phyloP scores from a whole-genome alignment of 2,329 filamentous ascomycete species.

The Thelonectria discophora region DNA sequence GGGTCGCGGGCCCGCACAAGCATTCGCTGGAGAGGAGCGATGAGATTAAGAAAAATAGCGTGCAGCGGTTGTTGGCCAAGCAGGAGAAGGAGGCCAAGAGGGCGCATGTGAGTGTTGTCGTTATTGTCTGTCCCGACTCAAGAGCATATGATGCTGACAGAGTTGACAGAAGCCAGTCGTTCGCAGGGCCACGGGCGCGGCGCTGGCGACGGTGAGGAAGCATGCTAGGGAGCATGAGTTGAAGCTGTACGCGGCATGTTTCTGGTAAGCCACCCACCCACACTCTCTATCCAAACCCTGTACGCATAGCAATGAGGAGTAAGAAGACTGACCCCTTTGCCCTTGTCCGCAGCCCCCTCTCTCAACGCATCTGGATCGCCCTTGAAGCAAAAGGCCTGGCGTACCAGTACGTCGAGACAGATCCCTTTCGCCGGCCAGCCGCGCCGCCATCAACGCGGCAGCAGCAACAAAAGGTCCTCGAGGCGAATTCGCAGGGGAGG shows the following conservation, averaged over 20 bases:
- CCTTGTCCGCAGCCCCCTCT: constrained; percentile 70
- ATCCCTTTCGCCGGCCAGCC: constrained; percentile 76
- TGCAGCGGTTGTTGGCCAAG: constrained; percentile 71
- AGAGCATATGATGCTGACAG: background rate
- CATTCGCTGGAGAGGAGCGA: constrained; percentile 79
- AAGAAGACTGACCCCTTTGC: constrained; percentile 13
- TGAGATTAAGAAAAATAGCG: constrained; percentile 82
- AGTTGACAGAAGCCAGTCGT: constrained; percentile 70
- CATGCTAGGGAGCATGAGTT: constrained; percentile 76
- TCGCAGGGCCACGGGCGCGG: constrained; percentile 76
- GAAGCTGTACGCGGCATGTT: constrained; percentile 84
- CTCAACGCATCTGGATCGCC: constrained; percentile 89
- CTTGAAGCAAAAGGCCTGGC: constrained; percentile 79
- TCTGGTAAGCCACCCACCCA: constrained; percentile 65
- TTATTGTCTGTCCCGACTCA: too few relatives aligned
- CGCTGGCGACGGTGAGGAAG: constrained; percentile 72
- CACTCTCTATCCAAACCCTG: too few relatives aligned
- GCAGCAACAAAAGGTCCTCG: constrained; percentile 67
- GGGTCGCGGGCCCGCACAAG: constrained; percentile 76
- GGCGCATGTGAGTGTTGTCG: constrained; percentile 35
- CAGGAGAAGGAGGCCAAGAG: constrained; percentile 73
- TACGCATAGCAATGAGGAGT: too few relatives aligned
- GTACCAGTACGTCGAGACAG: constrained; percentile 88
- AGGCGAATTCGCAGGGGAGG: constrained; percentile 78
- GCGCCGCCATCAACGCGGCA: constrained; percentile 47